Conservation (phyloP, 2,329 filamentous ascomycete species). For the Colletotrichum liriopes region DNA sequence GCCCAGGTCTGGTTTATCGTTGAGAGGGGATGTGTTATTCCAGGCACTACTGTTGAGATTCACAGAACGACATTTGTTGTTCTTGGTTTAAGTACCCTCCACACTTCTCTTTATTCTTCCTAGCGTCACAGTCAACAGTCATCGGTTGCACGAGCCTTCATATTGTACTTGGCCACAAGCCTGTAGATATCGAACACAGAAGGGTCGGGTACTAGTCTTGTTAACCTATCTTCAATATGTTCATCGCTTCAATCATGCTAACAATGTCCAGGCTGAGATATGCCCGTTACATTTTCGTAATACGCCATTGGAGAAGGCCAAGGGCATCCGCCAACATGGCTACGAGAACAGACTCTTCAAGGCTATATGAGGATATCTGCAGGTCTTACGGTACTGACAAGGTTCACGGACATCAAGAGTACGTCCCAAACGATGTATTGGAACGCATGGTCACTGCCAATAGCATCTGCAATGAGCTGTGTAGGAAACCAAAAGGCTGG, state of each 20-base stretch:
- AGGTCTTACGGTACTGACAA: not conserved
- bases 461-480: not conserved
- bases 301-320: not conserved
- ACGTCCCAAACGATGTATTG: not conserved
- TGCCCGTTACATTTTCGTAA: no score
- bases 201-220: not conserved
- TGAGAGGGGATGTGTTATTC: not conserved
- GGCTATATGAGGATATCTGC: not conserved
- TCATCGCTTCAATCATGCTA: not conserved
- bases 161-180: not conserved
- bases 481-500: not conserved
- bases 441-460: not conserved
- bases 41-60: not conserved
- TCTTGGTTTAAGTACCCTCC: not conserved
- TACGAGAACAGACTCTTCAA: not conserved
- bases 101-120: not conserved
- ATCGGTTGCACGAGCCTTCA: not conserved
- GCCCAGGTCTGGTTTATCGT: not conserved
- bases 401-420: not conserved
- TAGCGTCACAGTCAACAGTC: not conserved
- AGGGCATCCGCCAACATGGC: not conserved
- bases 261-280: not conserved
- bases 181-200: not conserved
- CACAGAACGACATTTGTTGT: not conserved
- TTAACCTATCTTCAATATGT: not conserved